phyloP scores from a whole-genome alignment of 2,329 filamentous ascomycete genomes.

The Metarhizium robertsii region DNA sequence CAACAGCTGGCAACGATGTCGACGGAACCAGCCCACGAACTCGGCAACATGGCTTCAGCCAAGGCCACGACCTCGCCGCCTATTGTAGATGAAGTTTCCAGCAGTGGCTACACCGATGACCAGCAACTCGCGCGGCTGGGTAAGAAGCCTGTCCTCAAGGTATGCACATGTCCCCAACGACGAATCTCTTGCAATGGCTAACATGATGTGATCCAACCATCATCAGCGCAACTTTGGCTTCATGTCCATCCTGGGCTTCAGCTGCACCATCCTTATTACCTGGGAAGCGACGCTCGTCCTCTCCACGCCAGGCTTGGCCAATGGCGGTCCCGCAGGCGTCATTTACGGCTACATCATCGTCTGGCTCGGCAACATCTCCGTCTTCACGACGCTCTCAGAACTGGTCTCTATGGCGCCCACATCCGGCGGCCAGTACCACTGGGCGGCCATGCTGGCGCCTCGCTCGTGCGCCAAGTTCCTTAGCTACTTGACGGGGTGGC shows the following conservation, averaged over 20 bases:
- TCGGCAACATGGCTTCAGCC: neutral
- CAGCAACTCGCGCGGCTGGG: slow-evolving; percentile 16
- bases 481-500: slow-evolving; percentile 42
- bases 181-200: neutral
- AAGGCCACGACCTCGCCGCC: neutral
- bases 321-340: slow-evolving; percentile 43
- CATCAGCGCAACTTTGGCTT: slow-evolving; percentile 37
- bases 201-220: neutral
- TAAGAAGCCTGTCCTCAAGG: slow-evolving; percentile 20
- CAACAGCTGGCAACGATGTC: neutral
- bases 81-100: neutral
- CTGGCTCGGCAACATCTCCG: slow-evolving; percentile 35
- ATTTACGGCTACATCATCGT: slow-evolving; percentile 42
- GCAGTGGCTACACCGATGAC: neutral
- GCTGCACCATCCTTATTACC: slow-evolving; percentile 42
- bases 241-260: slow-evolving; percentile 40
- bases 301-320: slow-evolving; percentile 11
- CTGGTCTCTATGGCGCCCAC: slow-evolving; percentile 38
- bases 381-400: slow-evolving; percentile 30
- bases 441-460: slow-evolving; percentile 45
- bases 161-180: slow-evolving; percentile 5
- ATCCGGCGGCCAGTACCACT: slow-evolving; percentile 51
- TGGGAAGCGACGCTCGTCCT: slow-evolving; percentile 35
- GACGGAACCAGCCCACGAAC: neutral
- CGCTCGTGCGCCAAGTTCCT: slow-evolving; percentile 38